Conservation (phyloP, 2,329 filamentous ascomycete genomes). For the Ustilaginoidea virens region DNA sequence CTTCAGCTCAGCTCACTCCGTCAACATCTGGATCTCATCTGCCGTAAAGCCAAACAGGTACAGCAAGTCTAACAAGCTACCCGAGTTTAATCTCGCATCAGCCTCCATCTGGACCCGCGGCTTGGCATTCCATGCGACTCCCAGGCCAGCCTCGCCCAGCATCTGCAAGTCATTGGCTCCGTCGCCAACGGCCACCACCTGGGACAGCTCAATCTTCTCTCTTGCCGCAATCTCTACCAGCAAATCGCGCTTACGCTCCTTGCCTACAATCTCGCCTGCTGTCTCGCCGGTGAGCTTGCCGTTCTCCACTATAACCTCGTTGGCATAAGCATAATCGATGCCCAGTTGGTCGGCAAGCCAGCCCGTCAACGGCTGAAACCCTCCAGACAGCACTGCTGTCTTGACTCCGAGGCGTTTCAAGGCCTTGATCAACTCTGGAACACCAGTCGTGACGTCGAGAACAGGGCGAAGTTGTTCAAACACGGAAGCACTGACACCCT, state of each 20-base stretch:
- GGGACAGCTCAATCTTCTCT: constrained; percentile 48
- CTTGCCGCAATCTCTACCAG: constrained; percentile 54
- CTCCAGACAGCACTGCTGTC: constrained; percentile 81
- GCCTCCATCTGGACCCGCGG: constrained; percentile 68
- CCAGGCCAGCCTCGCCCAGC: constrained; percentile 60
- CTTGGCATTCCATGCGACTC: constrained; percentile 76
- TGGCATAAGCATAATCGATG: constrained; percentile 78
- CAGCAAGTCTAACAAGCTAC: constrained; percentile 54
- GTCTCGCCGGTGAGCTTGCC: constrained; percentile 56
- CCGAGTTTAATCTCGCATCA: constrained; percentile 54
- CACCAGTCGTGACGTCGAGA: constrained; percentile 71
- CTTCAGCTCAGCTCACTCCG: constrained; percentile 2
- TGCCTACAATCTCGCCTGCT: constrained; percentile 57
- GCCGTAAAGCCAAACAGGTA: constrained; percentile 58
- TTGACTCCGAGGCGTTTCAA: constrained; percentile 70
- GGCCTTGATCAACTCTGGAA: constrained; percentile 54
- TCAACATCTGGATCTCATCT: constrained; percentile 33
- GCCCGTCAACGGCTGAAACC: constrained; percentile 75
- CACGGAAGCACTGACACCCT: constrained; percentile 62
- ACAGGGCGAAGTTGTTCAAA: constrained; percentile 62
- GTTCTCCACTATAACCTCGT: constrained; percentile 56
- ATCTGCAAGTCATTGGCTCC: constrained; percentile 73
- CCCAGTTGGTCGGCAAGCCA: constrained; percentile 74
- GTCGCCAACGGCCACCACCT: constrained; percentile 63
- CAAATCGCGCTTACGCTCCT: constrained; percentile 57